These are phyloP conservation scores for Geotrichum fermentans DNA, from an alignment of 1,139 yeast species.

Conservation along the genomic window DNA sequence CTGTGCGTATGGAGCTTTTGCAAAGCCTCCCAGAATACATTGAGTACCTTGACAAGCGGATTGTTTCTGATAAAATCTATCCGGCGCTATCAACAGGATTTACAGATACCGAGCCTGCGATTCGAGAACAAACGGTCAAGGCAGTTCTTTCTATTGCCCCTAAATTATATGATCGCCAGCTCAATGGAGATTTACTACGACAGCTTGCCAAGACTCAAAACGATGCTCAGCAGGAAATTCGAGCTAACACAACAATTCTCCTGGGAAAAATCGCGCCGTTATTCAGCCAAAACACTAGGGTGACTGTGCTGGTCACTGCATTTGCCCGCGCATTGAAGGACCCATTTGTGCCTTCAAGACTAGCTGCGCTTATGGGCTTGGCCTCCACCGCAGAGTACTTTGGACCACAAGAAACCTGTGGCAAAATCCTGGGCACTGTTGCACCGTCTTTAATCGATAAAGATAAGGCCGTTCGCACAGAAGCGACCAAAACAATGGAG, in stretches of 20 bases:
- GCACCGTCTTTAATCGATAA: conserved; percentile 80
- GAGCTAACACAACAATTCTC: conserved; percentile 79
- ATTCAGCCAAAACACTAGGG: conserved; percentile 45
- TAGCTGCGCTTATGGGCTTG: conserved; percentile 75
- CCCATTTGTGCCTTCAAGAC: conserved; percentile 68
- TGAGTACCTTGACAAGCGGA: conserved; percentile 50
- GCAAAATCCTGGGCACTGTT: conserved; percentile 76
- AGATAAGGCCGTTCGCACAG: conserved; percentile 61
- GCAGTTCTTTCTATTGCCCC: conserved; percentile 61
- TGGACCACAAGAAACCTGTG: conserved; percentile 70
- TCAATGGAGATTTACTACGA: conserved; percentile 79
- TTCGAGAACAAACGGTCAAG: conserved; percentile 76
- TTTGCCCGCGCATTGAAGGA: conserved; percentile 80
- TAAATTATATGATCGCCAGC: conserved; percentile 67
- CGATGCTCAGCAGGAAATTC: conserved; percentile 75
- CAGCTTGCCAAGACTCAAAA: conserved; percentile 81
- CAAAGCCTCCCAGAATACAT: conserved; percentile 57
- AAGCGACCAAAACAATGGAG: conserved; percentile 65
- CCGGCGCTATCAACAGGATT: conserved; percentile 69
- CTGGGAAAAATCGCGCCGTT: conserved; percentile 65
- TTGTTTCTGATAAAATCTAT: conserved; percentile 67
- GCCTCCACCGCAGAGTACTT: conserved; percentile 60
- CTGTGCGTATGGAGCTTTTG: conserved; percentile 65
- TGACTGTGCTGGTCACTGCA: conserved; percentile 75
- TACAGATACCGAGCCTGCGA: conserved; percentile 73